Evolutionary conservation across 1,139 yeast species (phyloP), one percentile per base, ranked within the genome.

Genomic region (Arxiozyma bovina): DNA sequence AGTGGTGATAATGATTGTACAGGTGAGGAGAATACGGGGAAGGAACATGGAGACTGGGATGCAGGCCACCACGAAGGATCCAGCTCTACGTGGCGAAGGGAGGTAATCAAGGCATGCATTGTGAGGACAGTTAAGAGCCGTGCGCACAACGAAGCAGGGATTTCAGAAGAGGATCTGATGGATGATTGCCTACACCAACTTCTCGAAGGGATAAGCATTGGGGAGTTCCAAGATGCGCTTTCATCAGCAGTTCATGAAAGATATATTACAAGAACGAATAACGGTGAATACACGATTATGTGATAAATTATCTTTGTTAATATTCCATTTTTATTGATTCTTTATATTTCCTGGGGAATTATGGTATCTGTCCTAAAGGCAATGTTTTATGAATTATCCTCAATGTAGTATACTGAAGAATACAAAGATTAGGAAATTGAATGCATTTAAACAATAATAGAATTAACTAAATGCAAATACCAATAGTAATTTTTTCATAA

Each of bases 201-300:
- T 9, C 45, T 60, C 7, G 53, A 50, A 5, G 70, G 70, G 1
- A 53, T 60, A 41, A 68, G 70, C 55, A 55, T 64, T 1, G 70
- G 70, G 15, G 71, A 68, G 34, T 65, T 66, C 54, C 63, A 60
- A 41, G 65, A 63, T 18, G 70, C 70, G 4, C 48, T 68, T 18
- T 43, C 57, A 2, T 55, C 53, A 15, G 34, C 54, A 3, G 49
- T 58, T 4, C 30, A 48, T 1, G 63, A 61, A 23, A 55, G 54
- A 30, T 55, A 53, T 27, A 55, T 64, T 17, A 48, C 48, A n/a
- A 45, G 52, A 41, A 47, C 45, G 2, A 50, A 44, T 1, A 51
- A 48, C 2, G 17, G 22, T 21, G 7, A n/a, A 7, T 41, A 41
- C 8, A 8, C 8, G 8, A 25, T 25, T 5, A 25, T n/a, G n/a